These are phyloP conservation scores for Fennellomyces sp. DNA, from an alignment of 371 early-diverging fungal species.

Conservation along the genomic window DNA sequence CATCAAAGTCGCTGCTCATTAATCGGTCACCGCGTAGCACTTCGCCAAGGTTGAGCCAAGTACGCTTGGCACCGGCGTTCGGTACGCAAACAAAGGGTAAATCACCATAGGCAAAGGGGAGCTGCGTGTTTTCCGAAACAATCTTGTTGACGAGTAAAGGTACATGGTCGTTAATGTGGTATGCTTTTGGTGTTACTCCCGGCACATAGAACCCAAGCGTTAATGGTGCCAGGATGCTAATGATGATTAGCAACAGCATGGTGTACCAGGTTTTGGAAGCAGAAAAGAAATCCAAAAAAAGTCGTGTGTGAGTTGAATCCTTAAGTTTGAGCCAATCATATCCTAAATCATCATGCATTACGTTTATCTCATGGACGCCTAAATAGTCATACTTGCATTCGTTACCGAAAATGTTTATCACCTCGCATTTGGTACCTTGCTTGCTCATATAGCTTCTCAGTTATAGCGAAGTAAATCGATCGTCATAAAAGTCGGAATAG, in stretches of 20 bases:
- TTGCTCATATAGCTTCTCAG: no score
- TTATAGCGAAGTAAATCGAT: no score
- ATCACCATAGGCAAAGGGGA: constrained; percentile 76
- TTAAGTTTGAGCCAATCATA: no score
- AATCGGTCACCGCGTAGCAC: constrained; percentile 86
- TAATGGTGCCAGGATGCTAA: not conserved
- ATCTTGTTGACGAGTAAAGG: constrained; percentile 74
- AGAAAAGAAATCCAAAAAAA: no score
- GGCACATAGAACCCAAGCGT: constrained; percentile 71
- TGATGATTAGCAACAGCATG: not conserved
- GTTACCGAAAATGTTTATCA: no score
- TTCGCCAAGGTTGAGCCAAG: constrained; percentile 75
- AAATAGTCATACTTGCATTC: no score
- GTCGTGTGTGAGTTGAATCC: no score
- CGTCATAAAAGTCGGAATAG: no score
- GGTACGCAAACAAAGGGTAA: constrained; percentile 74
- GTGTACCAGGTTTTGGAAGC: no score
- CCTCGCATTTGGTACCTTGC: no score
- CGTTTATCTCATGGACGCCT: no score
- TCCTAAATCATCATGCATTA: no score
- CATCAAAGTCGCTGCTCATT: constrained; percentile 52
- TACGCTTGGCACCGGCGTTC: constrained; percentile 39
- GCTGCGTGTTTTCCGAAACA: constrained; percentile 60
- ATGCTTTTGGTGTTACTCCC: constrained; percentile 72
- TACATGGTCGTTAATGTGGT: constrained; percentile 59